A percentile compares a stretch with the other conserved stretches of the same genome.
phyloP scores from a whole-genome alignment of 331 rosid species.

The Acacia concinna region DNA sequence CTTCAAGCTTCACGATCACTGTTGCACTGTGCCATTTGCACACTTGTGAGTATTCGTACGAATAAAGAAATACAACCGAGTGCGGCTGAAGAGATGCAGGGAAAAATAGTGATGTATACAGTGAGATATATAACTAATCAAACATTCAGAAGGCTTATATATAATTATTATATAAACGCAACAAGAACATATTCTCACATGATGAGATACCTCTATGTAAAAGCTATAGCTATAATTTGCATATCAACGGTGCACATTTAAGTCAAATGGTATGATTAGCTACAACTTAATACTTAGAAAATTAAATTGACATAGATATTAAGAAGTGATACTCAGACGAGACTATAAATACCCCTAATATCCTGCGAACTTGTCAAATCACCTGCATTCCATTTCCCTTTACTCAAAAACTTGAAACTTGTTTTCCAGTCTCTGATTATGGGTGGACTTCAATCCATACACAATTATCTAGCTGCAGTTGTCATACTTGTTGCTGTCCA shows the following conservation, averaged over 20 bases:
- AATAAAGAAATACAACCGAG: neutral
- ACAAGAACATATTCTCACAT: neutral
- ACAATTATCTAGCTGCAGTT: slow-evolving; percentile 1
- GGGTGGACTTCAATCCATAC: slow-evolving; percentile 24
- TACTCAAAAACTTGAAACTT: neutral
- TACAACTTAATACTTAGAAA: neutral
- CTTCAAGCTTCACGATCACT: neutral
- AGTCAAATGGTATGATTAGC: neutral
- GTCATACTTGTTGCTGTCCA: slow-evolving; percentile 20
- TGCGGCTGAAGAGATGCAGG: neutral
- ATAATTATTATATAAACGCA: neutral
- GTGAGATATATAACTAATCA: neutral
- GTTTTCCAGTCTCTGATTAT: slow-evolving; percentile 12
- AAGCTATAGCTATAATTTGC: neutral
- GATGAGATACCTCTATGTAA: neutral
- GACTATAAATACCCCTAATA: slow-evolving; percentile 6
- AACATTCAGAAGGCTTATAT: neutral
- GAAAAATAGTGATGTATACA: too few relatives aligned
- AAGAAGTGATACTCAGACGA: neutral
- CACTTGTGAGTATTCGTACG: neutral
- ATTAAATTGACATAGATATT: neutral
- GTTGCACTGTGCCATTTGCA: neutral
- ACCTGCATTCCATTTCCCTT: neutral
- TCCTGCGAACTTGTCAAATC: neutral
- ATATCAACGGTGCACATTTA: neutral